These are phyloP conservation scores for Cardamine chenopodiifolia DNA, from an alignment of 345 rosid genomes.

Conservation along the genomic window DNA sequence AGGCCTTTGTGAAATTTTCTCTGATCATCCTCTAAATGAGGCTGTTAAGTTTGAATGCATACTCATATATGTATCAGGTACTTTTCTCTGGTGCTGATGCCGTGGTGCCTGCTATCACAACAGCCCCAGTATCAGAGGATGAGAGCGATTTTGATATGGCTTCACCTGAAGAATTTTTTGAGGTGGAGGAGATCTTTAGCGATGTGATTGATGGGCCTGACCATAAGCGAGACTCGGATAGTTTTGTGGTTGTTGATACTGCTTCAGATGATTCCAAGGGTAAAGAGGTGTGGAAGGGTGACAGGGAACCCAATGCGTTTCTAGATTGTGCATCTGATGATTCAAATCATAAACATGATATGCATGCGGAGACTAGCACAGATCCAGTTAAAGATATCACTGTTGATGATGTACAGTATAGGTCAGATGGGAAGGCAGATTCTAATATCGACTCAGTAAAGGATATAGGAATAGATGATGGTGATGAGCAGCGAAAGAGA, in stretches of 20 bases:
- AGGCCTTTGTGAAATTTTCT: slow-evolving; percentile 46
- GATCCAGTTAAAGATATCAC: slow-evolving; percentile 90
- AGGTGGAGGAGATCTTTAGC: slow-evolving; percentile 95
- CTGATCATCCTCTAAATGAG: slow-evolving; percentile 34
- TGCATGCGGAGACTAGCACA: slow-evolving; percentile 48
- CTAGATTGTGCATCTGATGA: slow-evolving; percentile 78
- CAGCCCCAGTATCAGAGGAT: slow-evolving; percentile 59
- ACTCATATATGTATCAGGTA: slow-evolving; percentile 80
- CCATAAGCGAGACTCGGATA: slow-evolving; percentile 51
- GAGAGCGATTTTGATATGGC: slow-evolving; percentile 61
- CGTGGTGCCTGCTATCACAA: slow-evolving; percentile 58
- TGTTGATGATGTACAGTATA: slow-evolving; percentile 89
- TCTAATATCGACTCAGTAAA: slow-evolving; percentile 62
- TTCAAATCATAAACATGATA: slow-evolving; percentile 53
- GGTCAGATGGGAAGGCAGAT: slow-evolving; percentile 55
- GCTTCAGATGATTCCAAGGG: slow-evolving; percentile 47
- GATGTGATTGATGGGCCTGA: slow-evolving; percentile 66
- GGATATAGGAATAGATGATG: slow-evolving; percentile 87
- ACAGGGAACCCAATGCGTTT: slow-evolving; percentile 64
- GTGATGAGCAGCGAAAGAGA: slow-evolving; percentile 45
- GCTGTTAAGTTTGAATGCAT: slow-evolving; percentile 68
- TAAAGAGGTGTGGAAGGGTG: slow-evolving; percentile 71
- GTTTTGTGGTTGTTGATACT: slow-evolving; percentile 44
- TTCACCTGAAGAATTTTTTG: slow-evolving; percentile 96
- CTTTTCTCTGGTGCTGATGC: slow-evolving; percentile 83